Conservation (phyloP, 2,329 filamentous ascomycete genomes). For the Calonectria leucothoes region DNA sequence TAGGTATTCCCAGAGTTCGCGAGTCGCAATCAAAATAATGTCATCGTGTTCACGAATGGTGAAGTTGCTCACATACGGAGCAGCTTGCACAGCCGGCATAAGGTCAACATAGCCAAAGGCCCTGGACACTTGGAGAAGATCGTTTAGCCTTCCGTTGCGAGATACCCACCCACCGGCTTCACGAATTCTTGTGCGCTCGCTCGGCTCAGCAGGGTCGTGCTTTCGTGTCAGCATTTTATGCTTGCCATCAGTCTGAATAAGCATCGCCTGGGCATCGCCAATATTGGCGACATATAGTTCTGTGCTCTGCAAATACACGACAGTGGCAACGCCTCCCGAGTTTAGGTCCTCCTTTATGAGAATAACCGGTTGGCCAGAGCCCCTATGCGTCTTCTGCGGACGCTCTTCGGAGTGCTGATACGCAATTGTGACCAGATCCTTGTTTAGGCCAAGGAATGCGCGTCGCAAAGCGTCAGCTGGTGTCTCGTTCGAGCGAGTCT, state of each 20-base stretch:
- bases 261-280: constrained; percentile 93
- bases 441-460: constrained; percentile 90
- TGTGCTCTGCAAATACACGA: constrained; percentile 88
- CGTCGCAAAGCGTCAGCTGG: constrained; percentile 86
- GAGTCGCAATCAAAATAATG: constrained; percentile 90
- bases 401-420: constrained; percentile 84
- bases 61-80: constrained; percentile 83
- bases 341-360: constrained; percentile 90
- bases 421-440: constrained; percentile 88
- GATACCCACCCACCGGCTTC: constrained; percentile 97
- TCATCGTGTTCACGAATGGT: constrained; percentile 90
- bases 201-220: constrained; percentile 90
- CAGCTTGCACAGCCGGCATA: constrained; percentile 92
- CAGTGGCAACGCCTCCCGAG: constrained; percentile 91
- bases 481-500: constrained; percentile 75
- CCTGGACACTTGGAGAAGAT: constrained; percentile 88
- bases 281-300: constrained; percentile 96
- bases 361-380: constrained; percentile 77
- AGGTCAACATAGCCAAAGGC: constrained; percentile 95
- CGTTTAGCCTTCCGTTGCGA: constrained; percentile 92
- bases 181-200: constrained; percentile 88
- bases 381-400: constrained; percentile 73
- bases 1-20: constrained; percentile 95
- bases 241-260: constrained; percentile 89
- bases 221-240: constrained; percentile 88